phyloP scores from a whole-genome alignment of 208 protist genomes.

The Naegleria fowleri region DNA sequence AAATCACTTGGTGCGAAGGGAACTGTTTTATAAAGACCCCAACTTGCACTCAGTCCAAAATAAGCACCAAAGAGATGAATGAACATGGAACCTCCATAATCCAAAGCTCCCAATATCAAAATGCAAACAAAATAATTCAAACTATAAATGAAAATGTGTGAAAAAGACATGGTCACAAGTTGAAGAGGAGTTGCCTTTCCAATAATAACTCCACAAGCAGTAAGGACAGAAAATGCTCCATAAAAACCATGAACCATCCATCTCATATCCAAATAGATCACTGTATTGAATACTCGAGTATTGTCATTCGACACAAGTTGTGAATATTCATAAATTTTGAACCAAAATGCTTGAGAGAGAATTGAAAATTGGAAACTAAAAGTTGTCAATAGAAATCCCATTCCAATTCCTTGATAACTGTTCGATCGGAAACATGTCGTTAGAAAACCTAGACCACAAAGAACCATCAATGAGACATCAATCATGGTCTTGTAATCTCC shows the following conservation, averaged over 20 bases:
- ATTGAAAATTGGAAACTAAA: conserved; percentile 38
- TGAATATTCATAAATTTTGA: not conserved
- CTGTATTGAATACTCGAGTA: not conserved
- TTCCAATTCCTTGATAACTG: conserved; percentile 22
- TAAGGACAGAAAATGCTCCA: not conserved
- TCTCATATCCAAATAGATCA: not conserved
- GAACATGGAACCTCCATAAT: conserved; percentile 61
- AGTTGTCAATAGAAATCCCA: conserved; percentile 33
- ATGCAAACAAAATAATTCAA: conserved; percentile 50
- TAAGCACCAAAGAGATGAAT: conserved; percentile 63
- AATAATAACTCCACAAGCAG: conserved; percentile 53
- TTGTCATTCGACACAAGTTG: not conserved
- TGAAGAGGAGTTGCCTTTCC: conserved; percentile 57
- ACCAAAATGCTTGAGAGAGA: conserved; percentile 33
- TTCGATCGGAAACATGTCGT: conserved; percentile 41
- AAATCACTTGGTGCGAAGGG: conserved; percentile 27
- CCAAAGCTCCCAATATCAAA: conserved; percentile 36
- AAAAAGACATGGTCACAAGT: conserved; percentile 53
- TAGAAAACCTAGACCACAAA: conserved; percentile 45
- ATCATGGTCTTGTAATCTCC: not conserved
- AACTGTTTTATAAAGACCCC: not conserved
- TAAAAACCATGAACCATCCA: conserved; percentile 16
- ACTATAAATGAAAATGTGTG: conserved; percentile 52
- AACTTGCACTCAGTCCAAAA: conserved; percentile 54
- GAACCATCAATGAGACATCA: conserved; percentile 42